These are phyloP conservation scores for Aechmea fasciata DNA, from an alignment of 176 grass and related monocot genomes.

Conservation along the genomic window DNA sequence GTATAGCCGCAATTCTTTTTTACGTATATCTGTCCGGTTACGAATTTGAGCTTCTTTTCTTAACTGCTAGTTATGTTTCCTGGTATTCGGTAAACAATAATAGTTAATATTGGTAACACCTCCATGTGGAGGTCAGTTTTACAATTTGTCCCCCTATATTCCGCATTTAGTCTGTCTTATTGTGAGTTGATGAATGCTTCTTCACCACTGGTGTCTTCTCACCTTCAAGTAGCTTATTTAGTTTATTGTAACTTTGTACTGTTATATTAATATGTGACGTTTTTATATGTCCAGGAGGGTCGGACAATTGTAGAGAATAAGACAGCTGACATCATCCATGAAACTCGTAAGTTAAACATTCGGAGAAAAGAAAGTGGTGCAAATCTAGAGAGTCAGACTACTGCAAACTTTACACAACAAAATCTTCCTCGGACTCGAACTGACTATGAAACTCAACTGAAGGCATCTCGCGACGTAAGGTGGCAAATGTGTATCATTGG, in stretches of 20 bases:
- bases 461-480: slow-evolving; percentile 99
- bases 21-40: no score
- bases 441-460: slow-evolving; percentile 85
- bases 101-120: background rate
- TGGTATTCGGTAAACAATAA: background rate
- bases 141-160: background rate
- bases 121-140: background rate
- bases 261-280: background rate
- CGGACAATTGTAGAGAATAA: slow-evolving; percentile 89
- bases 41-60: no score
- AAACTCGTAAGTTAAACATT: slow-evolving; percentile 83
- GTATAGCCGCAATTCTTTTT: no score
- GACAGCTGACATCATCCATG: slow-evolving; percentile 82
- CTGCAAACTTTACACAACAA: slow-evolving; percentile 50
- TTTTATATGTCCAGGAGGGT: slow-evolving; percentile 51
- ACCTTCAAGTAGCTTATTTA: slow-evolving; percentile 5
- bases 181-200: background rate
- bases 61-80: background rate
- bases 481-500: slow-evolving; percentile 63
- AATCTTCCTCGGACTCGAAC: slow-evolving; percentile 58
- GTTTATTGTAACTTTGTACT: slow-evolving; percentile 10
- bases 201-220: background rate
- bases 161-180: background rate
- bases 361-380: slow-evolving; percentile 55
- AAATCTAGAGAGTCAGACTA: slow-evolving; percentile 37